Conservation (phyloP, 306 rosid species). For the Quercus wislizeni region DNA sequence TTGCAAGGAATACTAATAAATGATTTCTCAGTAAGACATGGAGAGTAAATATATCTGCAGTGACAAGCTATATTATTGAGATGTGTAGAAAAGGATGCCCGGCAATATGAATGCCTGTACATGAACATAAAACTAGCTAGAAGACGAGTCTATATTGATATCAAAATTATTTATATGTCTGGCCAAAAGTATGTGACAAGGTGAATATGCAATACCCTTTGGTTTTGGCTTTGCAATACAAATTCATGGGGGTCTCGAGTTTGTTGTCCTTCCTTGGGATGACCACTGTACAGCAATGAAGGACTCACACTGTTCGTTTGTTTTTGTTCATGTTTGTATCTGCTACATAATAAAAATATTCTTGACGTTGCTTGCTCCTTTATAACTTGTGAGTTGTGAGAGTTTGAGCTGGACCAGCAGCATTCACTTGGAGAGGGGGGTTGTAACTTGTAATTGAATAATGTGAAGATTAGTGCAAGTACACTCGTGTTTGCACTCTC, state of each 20-base stretch:
- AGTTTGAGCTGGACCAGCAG: slow-evolving; percentile 15
- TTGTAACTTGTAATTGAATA: background rate
- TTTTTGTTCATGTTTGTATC: background rate
- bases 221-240: too few relatives aligned
- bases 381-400: background rate
- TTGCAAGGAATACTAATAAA: background rate
- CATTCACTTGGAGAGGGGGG: slow-evolving; percentile 6
- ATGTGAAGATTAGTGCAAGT: background rate
- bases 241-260: background rate
- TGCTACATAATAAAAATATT: background rate
- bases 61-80: background rate
- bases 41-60: background rate
- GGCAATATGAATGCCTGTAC: too few relatives aligned
- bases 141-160: too few relatives aligned
- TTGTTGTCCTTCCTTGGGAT: background rate
- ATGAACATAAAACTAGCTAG: too few relatives aligned
- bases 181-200: background rate
- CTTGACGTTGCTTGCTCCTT: background rate
- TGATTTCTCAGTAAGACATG: background rate
- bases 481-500: slow-evolving; percentile 13
- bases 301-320: background rate
- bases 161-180: background rate
- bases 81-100: background rate
- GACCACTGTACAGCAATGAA: background rate
- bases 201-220: background rate